Conservation (phyloP, 2,329 filamentous ascomycete genomes). For the Colletotrichum gigasporum region DNA sequence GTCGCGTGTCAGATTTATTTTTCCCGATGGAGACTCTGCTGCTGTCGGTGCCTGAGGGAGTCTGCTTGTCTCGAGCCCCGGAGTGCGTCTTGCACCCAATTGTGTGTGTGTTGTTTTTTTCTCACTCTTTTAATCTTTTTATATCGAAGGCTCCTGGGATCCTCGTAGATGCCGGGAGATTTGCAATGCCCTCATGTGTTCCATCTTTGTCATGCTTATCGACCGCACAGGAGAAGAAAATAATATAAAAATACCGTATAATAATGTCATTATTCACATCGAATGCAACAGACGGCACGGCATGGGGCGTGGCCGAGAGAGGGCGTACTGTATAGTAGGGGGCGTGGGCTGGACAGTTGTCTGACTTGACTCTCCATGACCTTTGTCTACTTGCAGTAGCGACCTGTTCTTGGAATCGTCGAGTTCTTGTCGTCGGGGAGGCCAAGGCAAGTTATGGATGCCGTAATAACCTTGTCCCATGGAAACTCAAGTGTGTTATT, state of each 20-base stretch:
- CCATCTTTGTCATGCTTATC: slow-evolving; percentile 3
- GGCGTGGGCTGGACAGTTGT: neutral
- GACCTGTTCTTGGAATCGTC: neutral
- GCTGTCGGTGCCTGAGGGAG: neutral
- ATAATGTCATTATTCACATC: slow-evolving; percentile 12
- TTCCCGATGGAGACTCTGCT: neutral
- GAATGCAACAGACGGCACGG: neutral
- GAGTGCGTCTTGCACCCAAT: neutral
- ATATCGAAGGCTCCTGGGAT: slow-evolving; percentile 9
- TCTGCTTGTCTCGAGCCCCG: neutral
- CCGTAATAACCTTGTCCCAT: neutral
- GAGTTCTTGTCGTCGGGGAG: too few species aligned
- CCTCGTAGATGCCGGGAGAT: slow-evolving; percentile 17
- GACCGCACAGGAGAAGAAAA: neutral
- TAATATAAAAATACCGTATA: neutral
- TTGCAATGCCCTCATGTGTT: slow-evolving; percentile 17
- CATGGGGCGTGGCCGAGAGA: neutral
- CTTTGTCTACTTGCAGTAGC: neutral
- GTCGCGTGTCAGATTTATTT: slow-evolving; percentile 28
- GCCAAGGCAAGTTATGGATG: neutral
- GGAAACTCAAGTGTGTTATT: neutral
- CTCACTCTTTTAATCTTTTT: neutral
- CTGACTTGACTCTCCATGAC: slow-evolving; percentile 12
- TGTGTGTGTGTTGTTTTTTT: neutral
- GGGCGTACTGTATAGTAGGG: too few species aligned